Evolutionary conservation across 2,329 filamentous ascomycete genomes (phyloP), one percentile per base, ranked within the genome.

Genomic region (Tolypocladium inflatum): DNA sequence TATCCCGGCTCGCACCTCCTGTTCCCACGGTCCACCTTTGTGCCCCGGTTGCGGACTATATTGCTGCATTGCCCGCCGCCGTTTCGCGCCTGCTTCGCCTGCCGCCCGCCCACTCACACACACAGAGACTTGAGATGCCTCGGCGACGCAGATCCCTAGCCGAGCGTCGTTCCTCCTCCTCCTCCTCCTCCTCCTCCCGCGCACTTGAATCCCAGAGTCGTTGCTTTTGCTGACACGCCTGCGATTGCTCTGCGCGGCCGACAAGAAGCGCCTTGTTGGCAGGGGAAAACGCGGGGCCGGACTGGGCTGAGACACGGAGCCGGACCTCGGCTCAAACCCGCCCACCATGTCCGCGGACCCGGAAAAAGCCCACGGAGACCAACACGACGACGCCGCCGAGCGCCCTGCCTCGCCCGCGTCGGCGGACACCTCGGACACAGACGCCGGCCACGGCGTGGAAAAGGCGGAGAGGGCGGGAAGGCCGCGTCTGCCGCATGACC

Each of bases 291-390:
- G 45, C 45, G 26, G 26, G 45, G 33, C 26, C 45, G 45, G 45
- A 33, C 45, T 3, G 45, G 26, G 3, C 33, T 11, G 33, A 10
- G 2, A 9, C 45, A 33, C 45, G 45, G 45, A 33, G 45, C 45
- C 45, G 45, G 45, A 50, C 45, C 45, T 50, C 45, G 45, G 45
- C 45, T 19, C 4, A 15, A 10, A 50, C 26, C 37, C 51, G 17
- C 54, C 53, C 54, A 15, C 43, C 21, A 59, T 59, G 57, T 51
- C 50, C 42, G 54, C 48, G 50, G 50, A 56, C 51, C 10, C 48
- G 33, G 54, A 54, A 6, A 56, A 56, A 56, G 30, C 48, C 57
- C 54, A 48, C 10, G 52, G 39, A 51, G 26, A n/a, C 39, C n/a
- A n/a, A n/a, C n/a, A 48, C 11, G 43, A 30, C 9, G 48, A 41